These are phyloP conservation scores for Lachnellula subtilissima DNA, from an alignment of 2,329 filamentous ascomycete genomes.

Conservation along the genomic window DNA sequence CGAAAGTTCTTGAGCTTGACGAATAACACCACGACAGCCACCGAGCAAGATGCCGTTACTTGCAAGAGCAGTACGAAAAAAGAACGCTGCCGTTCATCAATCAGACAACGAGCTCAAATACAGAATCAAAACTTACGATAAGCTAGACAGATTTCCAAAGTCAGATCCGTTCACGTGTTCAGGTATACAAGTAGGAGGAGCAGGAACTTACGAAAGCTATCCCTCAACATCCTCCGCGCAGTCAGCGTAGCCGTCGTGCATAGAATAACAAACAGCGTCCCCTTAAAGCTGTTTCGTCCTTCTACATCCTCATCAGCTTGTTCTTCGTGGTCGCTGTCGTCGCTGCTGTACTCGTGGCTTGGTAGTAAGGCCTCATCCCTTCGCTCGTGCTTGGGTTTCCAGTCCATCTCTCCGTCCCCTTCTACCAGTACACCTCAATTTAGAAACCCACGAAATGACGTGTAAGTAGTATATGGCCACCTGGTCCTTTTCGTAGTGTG, in stretches of 20 bases:
- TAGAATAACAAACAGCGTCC: constrained; percentile 18
- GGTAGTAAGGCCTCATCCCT: constrained; percentile 11
- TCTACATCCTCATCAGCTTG: background rate
- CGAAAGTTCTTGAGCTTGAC: constrained; percentile 12
- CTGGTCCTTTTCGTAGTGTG: background rate
- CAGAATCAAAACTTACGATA: constrained; percentile 18
- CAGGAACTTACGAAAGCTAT: constrained; percentile 23
- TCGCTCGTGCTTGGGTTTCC: background rate
- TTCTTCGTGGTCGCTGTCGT: background rate
- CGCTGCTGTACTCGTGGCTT: background rate
- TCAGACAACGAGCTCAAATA: background rate
- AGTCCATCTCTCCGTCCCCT: background rate
- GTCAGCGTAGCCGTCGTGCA: constrained; percentile 16
- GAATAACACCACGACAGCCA: constrained; percentile 14
- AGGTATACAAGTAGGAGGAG: background rate
- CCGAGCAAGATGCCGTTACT: constrained; percentile 18
- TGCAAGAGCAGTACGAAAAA: constrained; percentile 23
- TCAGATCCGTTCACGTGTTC: background rate
- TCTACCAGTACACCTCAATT: no score
- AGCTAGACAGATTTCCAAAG: constrained; percentile 8
- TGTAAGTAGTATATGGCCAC: background rate
- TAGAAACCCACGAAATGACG: no score
- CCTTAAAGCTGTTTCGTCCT: constrained; percentile 14
- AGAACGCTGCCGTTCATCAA: constrained; percentile 18
- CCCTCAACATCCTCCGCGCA: constrained; percentile 22